These are phyloP conservation scores for Malus hybrid DNA, from an alignment of 331 rosid species.

Conservation along the genomic window DNA sequence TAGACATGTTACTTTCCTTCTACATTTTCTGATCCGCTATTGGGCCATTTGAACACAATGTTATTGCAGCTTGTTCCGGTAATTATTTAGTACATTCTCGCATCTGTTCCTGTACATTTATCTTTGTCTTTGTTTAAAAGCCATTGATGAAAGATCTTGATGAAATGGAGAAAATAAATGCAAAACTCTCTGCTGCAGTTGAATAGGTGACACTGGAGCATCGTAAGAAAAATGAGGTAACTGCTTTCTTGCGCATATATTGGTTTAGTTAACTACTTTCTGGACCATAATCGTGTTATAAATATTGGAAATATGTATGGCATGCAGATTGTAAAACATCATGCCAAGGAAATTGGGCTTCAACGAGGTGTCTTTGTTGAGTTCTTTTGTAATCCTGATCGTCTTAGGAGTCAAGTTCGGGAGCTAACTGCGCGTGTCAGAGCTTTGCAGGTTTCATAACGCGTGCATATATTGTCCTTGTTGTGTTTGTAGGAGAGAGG, in stretches of 20 bases:
- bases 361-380: constrained; percentile 86
- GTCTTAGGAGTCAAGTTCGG: constrained; percentile 73
- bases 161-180: constrained; percentile 87
- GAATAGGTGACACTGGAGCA: constrained; percentile 70
- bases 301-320: not conserved
- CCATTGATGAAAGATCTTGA: constrained; percentile 33
- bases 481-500: not conserved
- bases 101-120: constrained; percentile 11
- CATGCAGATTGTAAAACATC: constrained; percentile 86
- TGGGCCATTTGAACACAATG: too few species aligned
- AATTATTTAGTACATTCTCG: not conserved
- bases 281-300: too few species aligned
- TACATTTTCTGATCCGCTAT: too few species aligned
- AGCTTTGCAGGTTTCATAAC: constrained; percentile 71
- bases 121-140: constrained; percentile 19
- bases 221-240: constrained; percentile 88
- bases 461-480: not conserved
- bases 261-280: not conserved
- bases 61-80: too few species aligned
- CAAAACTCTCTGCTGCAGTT: constrained; percentile 14
- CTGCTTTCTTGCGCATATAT: not conserved
- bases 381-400: constrained; percentile 94
- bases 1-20: too few species aligned
- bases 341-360: constrained; percentile 73
- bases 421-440: constrained; percentile 71